Evolutionary conservation across 2,329 filamentous ascomycete genomes (phyloP).

Genomic region (Pezicula radicicola): DNA sequence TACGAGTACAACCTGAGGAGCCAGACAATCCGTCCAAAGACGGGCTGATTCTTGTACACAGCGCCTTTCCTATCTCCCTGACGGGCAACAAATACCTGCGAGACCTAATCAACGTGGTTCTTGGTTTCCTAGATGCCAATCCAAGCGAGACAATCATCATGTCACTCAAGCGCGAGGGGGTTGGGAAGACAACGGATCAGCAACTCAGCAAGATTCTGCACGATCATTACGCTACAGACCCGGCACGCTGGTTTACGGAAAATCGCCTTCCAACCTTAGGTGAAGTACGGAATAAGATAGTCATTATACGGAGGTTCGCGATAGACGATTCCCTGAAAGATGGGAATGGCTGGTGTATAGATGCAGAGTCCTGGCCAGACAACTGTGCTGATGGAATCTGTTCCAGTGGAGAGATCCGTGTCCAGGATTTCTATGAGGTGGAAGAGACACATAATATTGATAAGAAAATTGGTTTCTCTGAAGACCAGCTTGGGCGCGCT

Average conservation of each 20-base stretch:
- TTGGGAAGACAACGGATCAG: slow-evolving; percentile 74
- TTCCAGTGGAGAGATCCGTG: slow-evolving; percentile 69
- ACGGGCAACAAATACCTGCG: slow-evolving; percentile 78
- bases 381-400: slow-evolving; percentile 76
- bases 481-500: slow-evolving; percentile 74
- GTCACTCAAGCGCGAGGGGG: slow-evolving; percentile 87
- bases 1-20: slow-evolving; percentile 70
- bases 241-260: slow-evolving; percentile 72
- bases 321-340: slow-evolving; percentile 53
- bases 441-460: slow-evolving; percentile 70
- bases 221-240: slow-evolving; percentile 63
- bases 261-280: slow-evolving; percentile 75
- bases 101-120: slow-evolving; percentile 67
- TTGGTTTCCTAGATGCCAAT: slow-evolving; percentile 73
- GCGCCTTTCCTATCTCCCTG: slow-evolving; percentile 83
- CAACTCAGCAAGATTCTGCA: slow-evolving; percentile 73
- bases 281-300: slow-evolving; percentile 75
- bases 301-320: slow-evolving; percentile 78
- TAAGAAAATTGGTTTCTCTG: slow-evolving; percentile 73
- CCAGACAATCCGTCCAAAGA: slow-evolving; percentile 57
- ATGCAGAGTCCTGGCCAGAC: slow-evolving; percentile 74
- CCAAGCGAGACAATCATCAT: slow-evolving; percentile 81
- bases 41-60: slow-evolving; percentile 79
- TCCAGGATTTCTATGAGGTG: slow-evolving; percentile 96
- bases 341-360: slow-evolving; percentile 57